phyloP scores from a whole-genome alignment of 2,329 filamentous ascomycete genomes.

The Hypoxylon sp. region DNA sequence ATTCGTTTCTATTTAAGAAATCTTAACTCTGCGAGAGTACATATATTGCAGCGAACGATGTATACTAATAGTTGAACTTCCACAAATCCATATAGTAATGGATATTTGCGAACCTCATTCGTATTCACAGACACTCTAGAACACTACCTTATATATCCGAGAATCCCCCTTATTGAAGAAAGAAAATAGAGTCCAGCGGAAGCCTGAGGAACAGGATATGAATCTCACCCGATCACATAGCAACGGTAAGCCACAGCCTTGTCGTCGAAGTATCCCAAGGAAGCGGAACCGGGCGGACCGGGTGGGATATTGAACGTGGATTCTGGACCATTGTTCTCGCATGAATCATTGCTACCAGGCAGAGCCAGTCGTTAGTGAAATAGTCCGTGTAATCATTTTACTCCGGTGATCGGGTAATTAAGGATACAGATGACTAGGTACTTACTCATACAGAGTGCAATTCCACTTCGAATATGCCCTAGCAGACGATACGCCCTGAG shows the following conservation, averaged over 20 bases:
- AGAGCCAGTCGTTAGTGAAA: neutral
- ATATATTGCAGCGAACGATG: neutral
- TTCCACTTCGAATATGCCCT: conserved; percentile 46
- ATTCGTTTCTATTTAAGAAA: neutral
- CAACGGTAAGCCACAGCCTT: conserved; percentile 7
- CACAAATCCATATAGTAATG: neutral
- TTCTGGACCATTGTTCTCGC: neutral
- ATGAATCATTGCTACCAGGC: conserved; percentile 1
- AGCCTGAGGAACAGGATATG: neutral
- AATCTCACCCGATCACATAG: neutral
- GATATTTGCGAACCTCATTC: neutral
- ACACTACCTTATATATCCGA: neutral
- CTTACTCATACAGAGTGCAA: conserved; percentile 22
- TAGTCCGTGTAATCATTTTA: neutral
- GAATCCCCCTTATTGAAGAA: neutral
- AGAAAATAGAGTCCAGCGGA: neutral
- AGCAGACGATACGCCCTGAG: conserved; percentile 47
- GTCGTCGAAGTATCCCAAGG: neutral
- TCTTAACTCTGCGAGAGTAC: neutral
- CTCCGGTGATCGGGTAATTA: no score
- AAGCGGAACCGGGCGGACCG: neutral
- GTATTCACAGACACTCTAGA: neutral
- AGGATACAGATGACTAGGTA: neutral
- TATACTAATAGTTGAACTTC: neutral
- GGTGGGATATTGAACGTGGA: neutral